A percentile compares a stretch with the other conserved stretches of the same genome.
phyloP scores from a whole-genome alignment of 2,329 filamentous ascomycete species.

The Geosmithia flava region DNA sequence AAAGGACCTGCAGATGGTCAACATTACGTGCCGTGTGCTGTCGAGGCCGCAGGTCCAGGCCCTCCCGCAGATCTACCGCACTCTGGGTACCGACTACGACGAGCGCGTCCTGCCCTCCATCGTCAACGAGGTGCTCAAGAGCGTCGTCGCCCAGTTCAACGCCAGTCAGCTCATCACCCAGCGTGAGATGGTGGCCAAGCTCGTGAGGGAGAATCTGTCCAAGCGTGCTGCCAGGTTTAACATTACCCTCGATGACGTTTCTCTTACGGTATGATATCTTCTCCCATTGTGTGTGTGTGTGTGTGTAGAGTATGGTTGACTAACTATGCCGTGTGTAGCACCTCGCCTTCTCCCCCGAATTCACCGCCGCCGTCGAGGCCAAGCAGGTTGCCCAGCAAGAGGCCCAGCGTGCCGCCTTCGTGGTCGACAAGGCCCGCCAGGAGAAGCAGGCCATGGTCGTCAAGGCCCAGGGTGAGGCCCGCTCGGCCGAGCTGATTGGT shows the following conservation, averaged over 20 bases:
- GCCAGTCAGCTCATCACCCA: conserved; percentile 97
- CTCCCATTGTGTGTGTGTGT: no score
- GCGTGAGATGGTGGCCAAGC: conserved; percentile 85
- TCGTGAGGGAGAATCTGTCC: conserved; percentile 89
- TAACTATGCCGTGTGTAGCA: conserved; percentile 30
- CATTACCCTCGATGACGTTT: conserved; percentile 94
- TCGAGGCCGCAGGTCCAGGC: conserved; percentile 79
- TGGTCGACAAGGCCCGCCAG: conserved; percentile 97
- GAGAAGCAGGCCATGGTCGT: conserved; percentile 99
- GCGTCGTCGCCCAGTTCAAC: conserved; percentile 97
- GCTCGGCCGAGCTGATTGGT: conserved; percentile 93
- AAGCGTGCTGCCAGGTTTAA: conserved; percentile 91
- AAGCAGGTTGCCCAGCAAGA: conserved; percentile 79
- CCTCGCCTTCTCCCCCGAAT: conserved; percentile 61
- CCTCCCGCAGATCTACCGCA: conserved; percentile 93
- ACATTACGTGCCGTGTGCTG: conserved; percentile 98
- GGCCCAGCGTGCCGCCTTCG: conserved; percentile 89
- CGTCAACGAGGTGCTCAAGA: conserved; percentile 97
- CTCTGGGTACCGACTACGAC: conserved; percentile 89
- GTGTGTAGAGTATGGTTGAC: no score
- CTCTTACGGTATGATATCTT: conserved; percentile 52
- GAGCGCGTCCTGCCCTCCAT: conserved; percentile 95
- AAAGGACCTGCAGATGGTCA: conserved; percentile 99
- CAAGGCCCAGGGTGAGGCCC: conserved; percentile 95
- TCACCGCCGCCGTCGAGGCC: conserved; percentile 60